Evolutionary conservation across 345 rosid genomes (phyloP), one percentile per base, ranked within the genome.

Genomic region (Gossypium bickii): DNA sequence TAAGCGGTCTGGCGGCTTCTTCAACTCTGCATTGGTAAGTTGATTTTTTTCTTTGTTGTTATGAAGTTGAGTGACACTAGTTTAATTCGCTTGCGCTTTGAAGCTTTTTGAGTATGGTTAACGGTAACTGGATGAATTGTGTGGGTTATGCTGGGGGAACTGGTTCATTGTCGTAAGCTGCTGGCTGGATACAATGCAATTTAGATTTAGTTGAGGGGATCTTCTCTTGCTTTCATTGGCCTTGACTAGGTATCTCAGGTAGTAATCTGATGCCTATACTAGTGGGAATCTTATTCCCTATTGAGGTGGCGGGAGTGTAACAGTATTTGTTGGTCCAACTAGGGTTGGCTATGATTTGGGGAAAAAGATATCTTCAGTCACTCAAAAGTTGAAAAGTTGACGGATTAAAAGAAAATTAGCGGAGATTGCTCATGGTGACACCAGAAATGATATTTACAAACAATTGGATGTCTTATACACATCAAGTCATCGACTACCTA

Each of bases 11-110:
- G 93, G 94, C 41, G 92, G 97, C 8, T 87, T 89, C 65, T 85
- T 95, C 56, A 93, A 89, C 84, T 87, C 97, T 2, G 97, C 90
- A 47, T 79, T 88, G 89, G 97, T 92, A 80, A 86, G 87, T 48
- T 73, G 38, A 62, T 11, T 70, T n/a, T 27, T n/a, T 27, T 71
- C 18, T 41, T 47, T 34, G 3, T 24, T 73, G 47, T 27, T 9
- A 58, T 44, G 56, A 27, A 57, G 7, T 9, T 22, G 53, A 16
- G 43, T 9, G 56, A 15, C 45, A 15, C 38, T 43, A 27, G 41
- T 44, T 59, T 47, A 49, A 3, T 57, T 57, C 57, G 24, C 56
- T 44, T 72, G 52, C 22, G 41, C 17, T 22, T 57, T 17, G 15
- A 69, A 68, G 58, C 34, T 12, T 58, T 55, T 24, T 68, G 15